Evolutionary conservation across 345 rosid species (phyloP).

Genomic region (Melaleuca alternifolia): DNA sequence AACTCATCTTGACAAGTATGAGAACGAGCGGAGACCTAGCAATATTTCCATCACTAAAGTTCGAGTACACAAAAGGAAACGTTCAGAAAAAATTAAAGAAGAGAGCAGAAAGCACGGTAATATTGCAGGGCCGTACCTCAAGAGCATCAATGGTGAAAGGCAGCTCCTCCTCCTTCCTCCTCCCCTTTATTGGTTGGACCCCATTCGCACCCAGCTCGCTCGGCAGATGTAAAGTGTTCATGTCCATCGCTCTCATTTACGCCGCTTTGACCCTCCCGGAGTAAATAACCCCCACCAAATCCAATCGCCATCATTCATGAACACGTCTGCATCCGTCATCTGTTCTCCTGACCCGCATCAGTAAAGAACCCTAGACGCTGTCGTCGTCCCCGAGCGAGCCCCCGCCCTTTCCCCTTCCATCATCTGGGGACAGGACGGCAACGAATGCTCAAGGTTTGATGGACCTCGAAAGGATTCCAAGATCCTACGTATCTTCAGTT

Average conservation of each 20-base stretch:
- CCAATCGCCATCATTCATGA: not conserved
- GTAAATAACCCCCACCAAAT: not conserved
- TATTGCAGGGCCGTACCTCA: not conserved
- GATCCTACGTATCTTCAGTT: not conserved
- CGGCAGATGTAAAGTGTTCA: not conserved
- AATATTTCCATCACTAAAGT: too few species aligned
- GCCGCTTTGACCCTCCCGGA: not conserved
- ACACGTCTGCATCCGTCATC: not conserved
- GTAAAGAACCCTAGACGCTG: not conserved
- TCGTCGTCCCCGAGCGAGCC: not conserved
- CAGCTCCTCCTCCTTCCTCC: not conserved
- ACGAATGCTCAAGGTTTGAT: not conserved
- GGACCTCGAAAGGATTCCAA: not conserved
- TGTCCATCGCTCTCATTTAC: not conserved
- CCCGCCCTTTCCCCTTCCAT: not conserved
- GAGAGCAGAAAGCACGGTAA: not conserved
- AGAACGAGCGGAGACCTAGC: not conserved
- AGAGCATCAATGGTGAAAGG: not conserved
- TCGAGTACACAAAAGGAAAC: not conserved
- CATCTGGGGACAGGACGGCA: not conserved
- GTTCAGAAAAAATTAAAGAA: too few species aligned
- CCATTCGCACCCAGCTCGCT: not conserved
- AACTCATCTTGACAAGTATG: too few species aligned
- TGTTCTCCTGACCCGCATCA: not conserved
- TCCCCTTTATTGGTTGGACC: not conserved